Evolutionary conservation across 2,329 filamentous ascomycete genomes (phyloP).

Genomic region (Apiospora rasikravindrae): DNA sequence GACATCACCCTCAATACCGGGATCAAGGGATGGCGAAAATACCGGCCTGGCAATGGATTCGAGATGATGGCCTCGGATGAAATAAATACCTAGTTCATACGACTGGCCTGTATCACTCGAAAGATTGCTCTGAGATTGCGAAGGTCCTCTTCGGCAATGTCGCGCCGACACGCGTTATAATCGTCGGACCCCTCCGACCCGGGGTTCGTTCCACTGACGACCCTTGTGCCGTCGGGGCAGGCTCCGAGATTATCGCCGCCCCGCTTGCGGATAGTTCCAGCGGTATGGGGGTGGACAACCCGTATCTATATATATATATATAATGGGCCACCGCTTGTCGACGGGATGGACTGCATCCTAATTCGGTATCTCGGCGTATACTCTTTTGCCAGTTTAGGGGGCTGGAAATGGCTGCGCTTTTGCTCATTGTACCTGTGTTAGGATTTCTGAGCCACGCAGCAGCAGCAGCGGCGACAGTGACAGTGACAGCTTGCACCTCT

Average conservation of each 20-base stretch:
- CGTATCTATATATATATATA: too few relatives aligned
- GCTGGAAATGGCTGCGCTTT: background rate
- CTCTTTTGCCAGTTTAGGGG: background rate
- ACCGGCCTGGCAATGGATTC: background rate
- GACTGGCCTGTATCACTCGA: background rate
- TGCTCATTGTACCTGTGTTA: background rate
- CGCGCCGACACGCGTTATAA: background rate
- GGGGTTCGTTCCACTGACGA: background rate
- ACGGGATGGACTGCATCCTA: background rate
- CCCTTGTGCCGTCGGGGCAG: background rate
- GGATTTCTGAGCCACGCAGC: background rate
- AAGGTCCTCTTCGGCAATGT: background rate
- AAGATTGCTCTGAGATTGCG: background rate
- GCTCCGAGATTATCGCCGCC: background rate
- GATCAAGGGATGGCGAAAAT: background rate
- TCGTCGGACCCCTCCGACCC: constrained; percentile 4
- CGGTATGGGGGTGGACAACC: background rate
- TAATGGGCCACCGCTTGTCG: background rate
- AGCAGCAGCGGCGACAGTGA: background rate
- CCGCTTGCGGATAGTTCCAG: background rate
- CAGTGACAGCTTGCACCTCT: constrained; percentile 38
- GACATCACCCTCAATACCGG: background rate
- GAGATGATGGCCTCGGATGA: too few relatives aligned
- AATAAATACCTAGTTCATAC: too few relatives aligned
- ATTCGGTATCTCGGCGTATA: background rate